These are phyloP conservation scores for Ehretia macrophylla DNA, from an alignment of 257 asterid species.

Conservation along the genomic window DNA sequence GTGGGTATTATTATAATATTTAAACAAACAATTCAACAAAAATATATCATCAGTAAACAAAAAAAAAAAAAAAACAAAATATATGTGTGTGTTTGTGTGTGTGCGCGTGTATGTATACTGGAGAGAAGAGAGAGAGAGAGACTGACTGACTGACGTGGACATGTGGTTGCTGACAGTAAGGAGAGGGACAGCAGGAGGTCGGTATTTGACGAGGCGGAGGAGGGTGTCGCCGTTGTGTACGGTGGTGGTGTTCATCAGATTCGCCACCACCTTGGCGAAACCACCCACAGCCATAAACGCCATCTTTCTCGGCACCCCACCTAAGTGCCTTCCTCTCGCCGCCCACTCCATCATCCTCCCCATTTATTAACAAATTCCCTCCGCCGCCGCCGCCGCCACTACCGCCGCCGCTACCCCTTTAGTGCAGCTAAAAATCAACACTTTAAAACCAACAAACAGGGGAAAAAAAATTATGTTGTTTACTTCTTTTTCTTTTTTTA, in stretches of 20 bases:
- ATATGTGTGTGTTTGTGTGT: too few species aligned
- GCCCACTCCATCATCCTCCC: constrained; percentile 91
- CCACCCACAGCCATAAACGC: constrained; percentile 69
- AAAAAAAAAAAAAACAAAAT: constrained; percentile 3
- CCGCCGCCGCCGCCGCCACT: constrained; percentile 10
- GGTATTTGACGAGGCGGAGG: constrained; percentile 67
- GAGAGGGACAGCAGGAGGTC: constrained; percentile 89
- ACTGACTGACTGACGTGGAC: constrained; percentile 83
- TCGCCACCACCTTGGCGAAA: constrained; percentile 73
- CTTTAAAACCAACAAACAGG: too few species aligned
- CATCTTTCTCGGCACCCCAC: constrained; percentile 85
- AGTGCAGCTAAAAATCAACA: neutral
- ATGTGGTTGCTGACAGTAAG: constrained; percentile 95
- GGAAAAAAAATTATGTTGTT: too few species aligned
- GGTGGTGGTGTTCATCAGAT: constrained; percentile 68
- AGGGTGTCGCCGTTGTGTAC: constrained; percentile 79
- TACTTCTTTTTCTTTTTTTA: too few species aligned
- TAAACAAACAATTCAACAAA: too few species aligned
- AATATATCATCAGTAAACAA: too few species aligned
- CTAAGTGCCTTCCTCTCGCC: constrained; percentile 63
- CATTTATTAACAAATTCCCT: constrained; percentile 17
- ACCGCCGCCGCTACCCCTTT: constrained; percentile 9
- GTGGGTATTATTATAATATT: too few species aligned
- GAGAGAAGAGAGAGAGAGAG: constrained; percentile 12
- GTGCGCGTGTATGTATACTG: too few species aligned